These are phyloP conservation scores for Colletotrichum sp. DNA, from an alignment of 2,329 filamentous ascomycete genomes.

Conservation along the genomic window DNA sequence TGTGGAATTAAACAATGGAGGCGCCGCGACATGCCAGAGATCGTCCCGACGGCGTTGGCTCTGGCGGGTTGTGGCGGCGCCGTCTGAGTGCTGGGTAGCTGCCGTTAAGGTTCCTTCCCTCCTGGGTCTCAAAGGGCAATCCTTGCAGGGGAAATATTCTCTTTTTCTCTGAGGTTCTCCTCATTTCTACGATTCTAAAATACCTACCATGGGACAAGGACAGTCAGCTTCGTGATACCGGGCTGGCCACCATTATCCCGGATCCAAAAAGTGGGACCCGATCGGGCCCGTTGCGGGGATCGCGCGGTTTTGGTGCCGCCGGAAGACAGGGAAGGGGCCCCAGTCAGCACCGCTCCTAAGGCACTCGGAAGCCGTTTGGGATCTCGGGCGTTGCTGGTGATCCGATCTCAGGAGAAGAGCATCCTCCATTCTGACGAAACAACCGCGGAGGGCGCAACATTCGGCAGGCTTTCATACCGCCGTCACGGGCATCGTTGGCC, in stretches of 20 bases:
- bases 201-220: too few species aligned
- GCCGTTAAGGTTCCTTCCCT: neutral
- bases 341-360: neutral
- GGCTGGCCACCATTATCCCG: neutral
- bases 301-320: neutral
- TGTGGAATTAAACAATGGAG: neutral
- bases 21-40: neutral
- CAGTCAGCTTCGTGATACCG: neutral
- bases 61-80: neutral
- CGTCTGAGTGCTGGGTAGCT: neutral
- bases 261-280: neutral
- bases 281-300: neutral
- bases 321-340: neutral
- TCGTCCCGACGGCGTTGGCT: neutral
- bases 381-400: neutral
- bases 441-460: rapidly evolving
- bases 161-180: rapidly evolving
- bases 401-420: neutral
- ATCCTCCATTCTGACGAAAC: neutral
- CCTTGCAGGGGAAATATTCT: rapidly evolving
- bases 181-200: neutral
- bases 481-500: neutral
- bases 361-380: neutral
- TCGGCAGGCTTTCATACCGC: neutral
- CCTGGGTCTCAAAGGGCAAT: too few species aligned